Evolutionary conservation across 495 filamentous ascomycete species (phyloP).

Genomic region (Annulohypoxylon bovei): DNA sequence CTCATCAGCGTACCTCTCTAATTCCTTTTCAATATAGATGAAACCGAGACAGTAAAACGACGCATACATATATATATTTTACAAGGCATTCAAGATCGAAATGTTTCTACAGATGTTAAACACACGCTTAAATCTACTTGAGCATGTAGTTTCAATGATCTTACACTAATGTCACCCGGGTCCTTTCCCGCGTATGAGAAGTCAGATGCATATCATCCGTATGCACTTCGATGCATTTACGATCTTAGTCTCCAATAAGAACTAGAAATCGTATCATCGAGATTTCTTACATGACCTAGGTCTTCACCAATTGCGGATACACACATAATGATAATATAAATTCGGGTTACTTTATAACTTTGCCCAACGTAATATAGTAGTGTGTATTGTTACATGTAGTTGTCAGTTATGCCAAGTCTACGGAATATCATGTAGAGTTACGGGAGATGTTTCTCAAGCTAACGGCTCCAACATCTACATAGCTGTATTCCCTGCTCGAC

Average conservation of each 20-base stretch:
- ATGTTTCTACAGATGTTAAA: slow-evolving; percentile 3
- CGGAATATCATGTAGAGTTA: neutral
- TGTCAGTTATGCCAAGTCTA: neutral
- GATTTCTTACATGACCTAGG: neutral
- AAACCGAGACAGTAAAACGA: slow-evolving; percentile 5
- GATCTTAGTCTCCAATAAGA: slow-evolving; percentile 28
- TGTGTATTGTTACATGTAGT: neutral
- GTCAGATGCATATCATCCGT: slow-evolving; percentile 21
- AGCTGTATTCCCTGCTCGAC: neutral
- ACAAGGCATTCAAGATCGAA: neutral
- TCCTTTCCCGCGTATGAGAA: slow-evolving; percentile 13
- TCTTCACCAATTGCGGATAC: slow-evolving; percentile 7
- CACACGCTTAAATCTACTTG: too few species aligned
- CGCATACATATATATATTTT: neutral
- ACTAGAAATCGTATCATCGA: slow-evolving; percentile 15
- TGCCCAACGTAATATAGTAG: slow-evolving; percentile 2
- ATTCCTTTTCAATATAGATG: slow-evolving; percentile 8
- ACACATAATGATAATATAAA: slow-evolving; percentile 4
- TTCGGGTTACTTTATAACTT: neutral
- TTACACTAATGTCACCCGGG: neutral
- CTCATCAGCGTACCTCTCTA: neutral
- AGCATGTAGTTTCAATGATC: neutral
- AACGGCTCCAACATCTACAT: neutral
- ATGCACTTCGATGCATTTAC: slow-evolving; percentile 6
- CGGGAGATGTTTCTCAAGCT: neutral